Evolutionary conservation across 2,329 filamentous ascomycete species (phyloP).

Genomic region (Corinectria fuckeliana): DNA sequence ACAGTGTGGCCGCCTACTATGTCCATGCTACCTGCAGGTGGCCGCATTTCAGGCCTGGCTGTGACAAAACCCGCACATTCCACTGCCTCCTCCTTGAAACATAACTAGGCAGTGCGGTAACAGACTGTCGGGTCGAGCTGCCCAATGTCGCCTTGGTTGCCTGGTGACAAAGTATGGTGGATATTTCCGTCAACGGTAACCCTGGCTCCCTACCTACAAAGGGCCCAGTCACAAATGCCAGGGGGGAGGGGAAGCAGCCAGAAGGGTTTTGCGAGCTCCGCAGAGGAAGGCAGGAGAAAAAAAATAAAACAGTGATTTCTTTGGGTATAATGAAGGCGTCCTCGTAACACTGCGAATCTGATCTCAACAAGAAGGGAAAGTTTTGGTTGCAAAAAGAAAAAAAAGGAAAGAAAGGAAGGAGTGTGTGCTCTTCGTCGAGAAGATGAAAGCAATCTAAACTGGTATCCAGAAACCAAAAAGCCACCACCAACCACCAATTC

Average conservation of each 20-base stretch:
- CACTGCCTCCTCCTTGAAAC: slow-evolving; percentile 21
- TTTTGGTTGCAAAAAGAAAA: slow-evolving; percentile 8
- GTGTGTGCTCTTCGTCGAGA: slow-evolving; percentile 42
- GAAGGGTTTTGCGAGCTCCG: slow-evolving; percentile 14
- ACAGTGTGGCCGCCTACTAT: slow-evolving; percentile 6
- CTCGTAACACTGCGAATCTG: slow-evolving; percentile 22
- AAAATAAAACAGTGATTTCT: slow-evolving; percentile 10
- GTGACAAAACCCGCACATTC: slow-evolving; percentile 15
- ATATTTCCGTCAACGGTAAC: background rate
- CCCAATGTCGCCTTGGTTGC: slow-evolving; percentile 4
- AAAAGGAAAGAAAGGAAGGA: slow-evolving; percentile 25
- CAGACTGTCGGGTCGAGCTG: slow-evolving; percentile 22
- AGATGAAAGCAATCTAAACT: slow-evolving; percentile 43
- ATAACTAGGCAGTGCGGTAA: slow-evolving; percentile 14
- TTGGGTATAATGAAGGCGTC: slow-evolving; percentile 33
- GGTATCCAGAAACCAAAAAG: slow-evolving; percentile 25
- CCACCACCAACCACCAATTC: slow-evolving; percentile 2
- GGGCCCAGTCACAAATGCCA: slow-evolving; percentile 4
- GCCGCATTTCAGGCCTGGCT: slow-evolving; percentile 26
- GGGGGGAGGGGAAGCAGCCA: background rate
- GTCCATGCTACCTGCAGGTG: slow-evolving; percentile 1
- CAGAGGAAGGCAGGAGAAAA: slow-evolving; percentile 11
- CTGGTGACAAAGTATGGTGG: background rate
- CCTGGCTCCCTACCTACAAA: slow-evolving; percentile 4
- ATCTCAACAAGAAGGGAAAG: slow-evolving; percentile 10